These are phyloP conservation scores for Fulvia fulva DNA, from an alignment of 2,329 filamentous ascomycete genomes.

Conservation along the genomic window DNA sequence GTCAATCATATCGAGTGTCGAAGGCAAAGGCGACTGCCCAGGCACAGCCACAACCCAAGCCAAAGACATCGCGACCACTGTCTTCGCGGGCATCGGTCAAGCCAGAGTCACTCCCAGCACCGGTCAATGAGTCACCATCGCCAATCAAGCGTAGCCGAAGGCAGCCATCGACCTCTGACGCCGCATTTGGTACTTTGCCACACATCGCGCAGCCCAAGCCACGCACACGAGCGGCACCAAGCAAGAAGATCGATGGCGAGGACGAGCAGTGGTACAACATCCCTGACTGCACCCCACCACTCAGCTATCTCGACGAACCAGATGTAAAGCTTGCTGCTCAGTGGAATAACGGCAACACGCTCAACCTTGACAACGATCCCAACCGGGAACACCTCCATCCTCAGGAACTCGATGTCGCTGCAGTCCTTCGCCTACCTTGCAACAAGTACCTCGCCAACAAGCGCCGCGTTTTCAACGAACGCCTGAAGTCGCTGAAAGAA, in stretches of 20 bases:
- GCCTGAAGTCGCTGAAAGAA: constrained; percentile 62
- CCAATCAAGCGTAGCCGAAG: constrained; percentile 15
- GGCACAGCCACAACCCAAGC: not conserved
- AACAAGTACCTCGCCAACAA: constrained; percentile 90
- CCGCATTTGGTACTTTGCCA: constrained; percentile 3
- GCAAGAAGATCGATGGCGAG: constrained; percentile 26
- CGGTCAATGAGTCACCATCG: constrained; percentile 7
- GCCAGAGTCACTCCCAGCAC: not conserved
- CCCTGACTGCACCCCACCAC: constrained; percentile 26
- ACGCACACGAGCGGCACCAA: constrained; percentile 26
- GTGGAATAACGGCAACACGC: constrained; percentile 62
- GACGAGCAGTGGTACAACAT: constrained; percentile 26
- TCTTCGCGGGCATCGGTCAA: not conserved
- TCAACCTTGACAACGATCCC: constrained; percentile 71
- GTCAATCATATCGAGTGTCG: constrained; percentile 9
- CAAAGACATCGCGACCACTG: constrained; percentile 6
- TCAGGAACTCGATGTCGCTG: constrained; percentile 72
- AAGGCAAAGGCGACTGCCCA: constrained; percentile 9
- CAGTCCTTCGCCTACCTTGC: constrained; percentile 75
- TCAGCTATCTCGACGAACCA: constrained; percentile 20
- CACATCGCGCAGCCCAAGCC: constrained; percentile 22
- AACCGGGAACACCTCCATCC: constrained; percentile 68
- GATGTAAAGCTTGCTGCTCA: constrained; percentile 11
- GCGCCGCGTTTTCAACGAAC: constrained; percentile 79
- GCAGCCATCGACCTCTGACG: constrained; percentile 16